These are phyloP conservation scores for Ascobolus immersus DNA, from an alignment of 495 filamentous ascomycete species.

Conservation along the genomic window DNA sequence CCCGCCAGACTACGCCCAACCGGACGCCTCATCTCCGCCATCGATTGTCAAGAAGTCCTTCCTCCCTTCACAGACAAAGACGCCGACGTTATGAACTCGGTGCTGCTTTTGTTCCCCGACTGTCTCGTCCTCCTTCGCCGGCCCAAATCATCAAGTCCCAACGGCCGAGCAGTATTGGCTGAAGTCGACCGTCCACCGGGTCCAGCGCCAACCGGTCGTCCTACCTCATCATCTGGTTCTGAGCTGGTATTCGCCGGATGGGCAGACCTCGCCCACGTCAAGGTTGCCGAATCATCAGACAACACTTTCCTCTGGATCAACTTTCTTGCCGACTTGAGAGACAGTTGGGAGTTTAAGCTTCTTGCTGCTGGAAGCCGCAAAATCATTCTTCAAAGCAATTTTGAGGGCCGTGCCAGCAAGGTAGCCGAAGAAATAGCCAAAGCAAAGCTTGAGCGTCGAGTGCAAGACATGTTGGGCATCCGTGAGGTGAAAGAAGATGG, in stretches of 20 bases:
- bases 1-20: slow-evolving; percentile 41
- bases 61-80: slow-evolving; percentile 36
- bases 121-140: slow-evolving; percentile 53
- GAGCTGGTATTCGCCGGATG: slow-evolving; percentile 54
- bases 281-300: slow-evolving; percentile 51
- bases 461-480: slow-evolving; percentile 25
- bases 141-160: slow-evolving; percentile 28
- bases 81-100: slow-evolving; percentile 15
- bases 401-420: slow-evolving; percentile 52
- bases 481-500: slow-evolving; percentile 12
- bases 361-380: slow-evolving; percentile 29
- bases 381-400: slow-evolving; percentile 42
- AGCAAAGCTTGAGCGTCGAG: slow-evolving; percentile 64
- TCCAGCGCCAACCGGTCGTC: slow-evolving; percentile 23
- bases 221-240: slow-evolving; percentile 15
- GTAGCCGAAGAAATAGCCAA: slow-evolving; percentile 68
- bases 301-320: slow-evolving; percentile 49
- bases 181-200: slow-evolving; percentile 61
- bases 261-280: slow-evolving; percentile 40
- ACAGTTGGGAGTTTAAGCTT: slow-evolving; percentile 24
- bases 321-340: slow-evolving; percentile 30
- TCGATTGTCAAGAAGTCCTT: slow-evolving; percentile 52
- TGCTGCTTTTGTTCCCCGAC: slow-evolving; percentile 68
- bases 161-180: slow-evolving; percentile 52
- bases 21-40: slow-evolving; percentile 61